These are phyloP conservation scores for Epichloe glyceriae DNA, from an alignment of 2,329 filamentous ascomycete genomes.

Conservation along the genomic window DNA sequence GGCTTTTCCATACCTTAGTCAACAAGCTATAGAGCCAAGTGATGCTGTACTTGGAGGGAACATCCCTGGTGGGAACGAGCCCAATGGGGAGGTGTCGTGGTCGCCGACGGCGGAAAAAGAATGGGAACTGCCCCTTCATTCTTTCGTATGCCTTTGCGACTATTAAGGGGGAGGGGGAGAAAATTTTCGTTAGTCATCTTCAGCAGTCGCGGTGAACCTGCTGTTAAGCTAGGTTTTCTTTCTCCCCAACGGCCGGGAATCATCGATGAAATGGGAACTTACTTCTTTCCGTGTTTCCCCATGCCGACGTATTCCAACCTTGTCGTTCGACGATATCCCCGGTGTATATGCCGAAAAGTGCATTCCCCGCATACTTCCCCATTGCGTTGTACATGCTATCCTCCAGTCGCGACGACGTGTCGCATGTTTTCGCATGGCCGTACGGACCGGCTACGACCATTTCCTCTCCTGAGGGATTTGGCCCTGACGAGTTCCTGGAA, in stretches of 20 bases:
- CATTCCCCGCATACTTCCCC: neutral
- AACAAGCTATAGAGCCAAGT: neutral
- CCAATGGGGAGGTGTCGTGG: neutral
- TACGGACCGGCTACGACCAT: neutral
- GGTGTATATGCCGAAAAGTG: neutral
- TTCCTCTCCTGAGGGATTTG: neutral
- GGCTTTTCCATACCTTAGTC: neutral
- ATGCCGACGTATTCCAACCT: neutral
- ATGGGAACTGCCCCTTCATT: neutral
- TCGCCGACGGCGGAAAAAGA: neutral
- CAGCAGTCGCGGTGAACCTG: neutral
- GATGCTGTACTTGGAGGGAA: neutral
- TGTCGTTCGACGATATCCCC: neutral
- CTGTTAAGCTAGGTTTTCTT: neutral
- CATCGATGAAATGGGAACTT: neutral
- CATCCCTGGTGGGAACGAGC: neutral
- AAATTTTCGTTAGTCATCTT: neutral
- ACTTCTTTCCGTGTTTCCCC: slow-evolving; percentile 12
- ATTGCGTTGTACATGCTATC: slow-evolving; percentile 1
- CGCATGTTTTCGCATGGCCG: neutral
- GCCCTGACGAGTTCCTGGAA: neutral
- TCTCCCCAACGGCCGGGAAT: no score
- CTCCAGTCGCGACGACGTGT: neutral
- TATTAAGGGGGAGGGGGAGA: neutral
- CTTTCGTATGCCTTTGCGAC: neutral